These are phyloP conservation scores for Dioszegia hungarica DNA, from an alignment of 768 basidiomycete species.

Conservation along the genomic window DNA sequence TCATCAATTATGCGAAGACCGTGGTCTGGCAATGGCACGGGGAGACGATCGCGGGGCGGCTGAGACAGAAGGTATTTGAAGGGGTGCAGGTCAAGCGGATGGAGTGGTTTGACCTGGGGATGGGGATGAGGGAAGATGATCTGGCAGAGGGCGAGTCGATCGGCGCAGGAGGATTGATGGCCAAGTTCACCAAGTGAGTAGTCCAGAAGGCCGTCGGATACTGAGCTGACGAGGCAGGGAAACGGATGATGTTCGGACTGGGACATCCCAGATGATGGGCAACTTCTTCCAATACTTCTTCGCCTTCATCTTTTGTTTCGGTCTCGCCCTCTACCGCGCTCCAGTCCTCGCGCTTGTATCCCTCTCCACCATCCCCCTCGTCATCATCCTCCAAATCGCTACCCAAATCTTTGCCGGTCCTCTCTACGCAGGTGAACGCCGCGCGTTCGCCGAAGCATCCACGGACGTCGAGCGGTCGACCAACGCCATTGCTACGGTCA, in stretches of 20 bases:
- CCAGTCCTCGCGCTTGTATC: conserved; percentile 85
- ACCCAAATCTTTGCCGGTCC: conserved; percentile 68
- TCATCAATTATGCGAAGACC: conserved; percentile 69
- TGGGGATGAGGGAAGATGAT: conserved; percentile 51
- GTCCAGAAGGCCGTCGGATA: background rate
- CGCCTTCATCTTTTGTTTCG: conserved; percentile 70
- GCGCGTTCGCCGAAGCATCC: conserved; percentile 64
- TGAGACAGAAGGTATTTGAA: conserved; percentile 59
- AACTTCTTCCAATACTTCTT: conserved; percentile 73
- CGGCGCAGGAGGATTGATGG: conserved; percentile 87
- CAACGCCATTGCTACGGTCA: conserved; percentile 77
- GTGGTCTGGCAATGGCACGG: conserved; percentile 82
- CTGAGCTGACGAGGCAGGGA: conserved; percentile 57
- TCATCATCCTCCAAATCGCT: conserved; percentile 68
- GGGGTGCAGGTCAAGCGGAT: conserved; percentile 10
- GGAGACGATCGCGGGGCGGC: conserved; percentile 66
- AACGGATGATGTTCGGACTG: conserved; percentile 86
- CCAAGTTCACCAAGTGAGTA: conserved; percentile 74
- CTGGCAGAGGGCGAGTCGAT: conserved; percentile 55
- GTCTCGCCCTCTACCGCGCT: conserved; percentile 74
- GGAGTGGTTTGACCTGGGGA: conserved; percentile 61
- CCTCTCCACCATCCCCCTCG: conserved; percentile 77
- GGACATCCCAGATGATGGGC: conserved; percentile 73
- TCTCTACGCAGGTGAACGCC: conserved; percentile 63
- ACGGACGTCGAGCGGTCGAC: conserved; percentile 71